Evolutionary conservation across 108 stramenopile species (phyloP).

Genomic region (Skeletonema tropicum): DNA sequence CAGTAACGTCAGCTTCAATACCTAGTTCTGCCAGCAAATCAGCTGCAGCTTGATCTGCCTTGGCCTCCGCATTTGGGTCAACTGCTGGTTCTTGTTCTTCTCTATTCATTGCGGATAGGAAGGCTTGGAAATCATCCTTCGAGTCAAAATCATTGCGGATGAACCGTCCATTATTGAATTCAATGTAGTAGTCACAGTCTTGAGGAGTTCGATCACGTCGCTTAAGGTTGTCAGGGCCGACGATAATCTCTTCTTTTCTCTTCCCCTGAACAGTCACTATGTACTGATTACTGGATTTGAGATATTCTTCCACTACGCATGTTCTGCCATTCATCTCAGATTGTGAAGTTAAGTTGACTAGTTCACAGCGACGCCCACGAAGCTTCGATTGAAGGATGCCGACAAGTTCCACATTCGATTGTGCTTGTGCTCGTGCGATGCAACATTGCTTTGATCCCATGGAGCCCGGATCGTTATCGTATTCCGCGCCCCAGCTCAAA

Average conservation of each 20-base stretch:
- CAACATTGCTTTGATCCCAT: background rate
- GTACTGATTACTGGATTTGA: background rate
- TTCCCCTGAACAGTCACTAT: background rate
- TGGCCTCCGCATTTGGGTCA: constrained; percentile 1
- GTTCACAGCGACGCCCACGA: constrained; percentile 6
- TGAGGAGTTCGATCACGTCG: constrained; percentile 6
- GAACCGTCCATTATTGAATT: constrained; percentile 7
- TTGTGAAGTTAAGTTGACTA: constrained; percentile 8
- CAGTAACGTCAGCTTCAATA: background rate
- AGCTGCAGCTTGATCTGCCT: constrained; percentile 10
- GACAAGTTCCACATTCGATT: background rate
- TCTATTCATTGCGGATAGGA: background rate
- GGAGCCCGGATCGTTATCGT: background rate
- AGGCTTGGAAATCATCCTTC: constrained; percentile 10
- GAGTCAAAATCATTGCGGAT: constrained; percentile 9
- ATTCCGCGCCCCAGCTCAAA: background rate
- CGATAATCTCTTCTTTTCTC: background rate
- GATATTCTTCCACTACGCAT: constrained; percentile 5
- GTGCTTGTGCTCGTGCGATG: background rate
- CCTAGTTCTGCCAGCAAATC: constrained; percentile 5
- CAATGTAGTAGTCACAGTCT: constrained; percentile 4
- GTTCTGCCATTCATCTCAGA: constrained; percentile 3
- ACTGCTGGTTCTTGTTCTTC: background rate
- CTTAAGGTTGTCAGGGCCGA: constrained; percentile 6
- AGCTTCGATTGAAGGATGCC: constrained; percentile 7